These are phyloP conservation scores for Corylus heterophylla DNA, from an alignment of 306 rosid genomes.

Conservation along the genomic window DNA sequence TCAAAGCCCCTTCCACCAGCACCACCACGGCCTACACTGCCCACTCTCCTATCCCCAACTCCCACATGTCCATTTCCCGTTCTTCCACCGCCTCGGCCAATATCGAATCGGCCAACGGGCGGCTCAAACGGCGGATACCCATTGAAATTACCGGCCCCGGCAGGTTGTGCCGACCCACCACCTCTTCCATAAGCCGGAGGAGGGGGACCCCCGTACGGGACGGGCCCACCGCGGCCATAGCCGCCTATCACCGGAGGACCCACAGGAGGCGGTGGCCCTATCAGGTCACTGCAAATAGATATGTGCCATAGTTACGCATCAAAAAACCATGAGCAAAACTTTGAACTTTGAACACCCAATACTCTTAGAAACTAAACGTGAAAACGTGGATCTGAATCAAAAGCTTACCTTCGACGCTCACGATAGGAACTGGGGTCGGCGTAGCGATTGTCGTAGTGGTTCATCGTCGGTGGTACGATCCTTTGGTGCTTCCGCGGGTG, in stretches of 20 bases:
- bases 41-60: constrained; percentile 20
- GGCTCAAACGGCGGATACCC: constrained; percentile 61
- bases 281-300: constrained; percentile 48
- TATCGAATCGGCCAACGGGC: constrained; percentile 60
- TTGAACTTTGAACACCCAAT: neutral
- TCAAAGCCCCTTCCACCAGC: constrained; percentile 3
- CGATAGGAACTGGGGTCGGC: constrained; percentile 71
- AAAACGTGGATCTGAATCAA: neutral
- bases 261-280: constrained; percentile 50
- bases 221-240: constrained; percentile 53
- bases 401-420: constrained; percentile 68
- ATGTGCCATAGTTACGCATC: neutral
- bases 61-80: constrained; percentile 22
- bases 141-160: constrained; percentile 32
- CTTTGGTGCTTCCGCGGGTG: neutral
- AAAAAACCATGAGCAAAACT: neutral
- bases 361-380: neutral
- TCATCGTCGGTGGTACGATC: constrained; percentile 31
- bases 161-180: constrained; percentile 31
- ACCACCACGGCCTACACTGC: constrained; percentile 20
- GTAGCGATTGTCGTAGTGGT: constrained; percentile 58
- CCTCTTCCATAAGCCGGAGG: constrained; percentile 43
- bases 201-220: constrained; percentile 36
- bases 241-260: constrained; percentile 26
- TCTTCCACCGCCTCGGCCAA: constrained; percentile 56